A percentile compares a stretch with the other conserved stretches of the same genome.
Conservation (phyloP, 2,329 filamentous ascomycete species). For the Colletotrichum scovillei region DNA sequence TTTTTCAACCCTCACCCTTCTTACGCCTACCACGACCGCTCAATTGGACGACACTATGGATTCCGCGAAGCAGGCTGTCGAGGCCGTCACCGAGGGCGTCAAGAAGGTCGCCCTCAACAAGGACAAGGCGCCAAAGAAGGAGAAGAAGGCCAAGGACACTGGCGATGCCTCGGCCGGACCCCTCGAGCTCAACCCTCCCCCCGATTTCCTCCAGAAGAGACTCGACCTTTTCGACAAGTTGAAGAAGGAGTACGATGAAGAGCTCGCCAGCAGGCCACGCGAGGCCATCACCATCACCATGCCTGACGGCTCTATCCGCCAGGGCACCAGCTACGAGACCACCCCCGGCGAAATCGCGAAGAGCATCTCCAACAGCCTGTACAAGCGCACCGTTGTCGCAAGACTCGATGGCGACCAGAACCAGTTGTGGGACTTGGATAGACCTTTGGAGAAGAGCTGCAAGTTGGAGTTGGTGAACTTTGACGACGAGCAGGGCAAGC, state of each 20-base stretch:
- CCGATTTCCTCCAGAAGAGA: constrained; percentile 85
- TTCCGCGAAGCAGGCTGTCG: constrained; percentile 58
- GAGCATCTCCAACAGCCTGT: constrained; percentile 85
- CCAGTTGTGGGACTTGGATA: constrained; percentile 91
- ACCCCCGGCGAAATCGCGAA: constrained; percentile 83
- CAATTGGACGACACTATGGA: constrained; percentile 52
- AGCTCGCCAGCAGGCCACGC: constrained; percentile 76
- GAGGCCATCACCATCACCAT: constrained; percentile 81
- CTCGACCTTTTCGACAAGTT: constrained; percentile 89
- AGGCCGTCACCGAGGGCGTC: constrained; percentile 65
- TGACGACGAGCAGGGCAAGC: constrained; percentile 80
- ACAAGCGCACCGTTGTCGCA: constrained; percentile 88
- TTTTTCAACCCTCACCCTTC: not conserved
- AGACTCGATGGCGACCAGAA: constrained; percentile 78
- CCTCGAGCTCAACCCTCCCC: constrained; percentile 65
- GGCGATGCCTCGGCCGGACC: constrained; percentile 52
- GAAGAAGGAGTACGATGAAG: constrained; percentile 85
- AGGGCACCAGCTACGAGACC: constrained; percentile 90
- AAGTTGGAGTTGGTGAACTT: constrained; percentile 88
- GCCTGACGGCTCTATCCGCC: constrained; percentile 75
- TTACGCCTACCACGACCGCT: constrained; percentile 3
- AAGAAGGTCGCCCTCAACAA: constrained; percentile 68
- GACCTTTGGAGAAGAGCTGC: constrained; percentile 89
- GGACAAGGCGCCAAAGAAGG: constrained; percentile 63
- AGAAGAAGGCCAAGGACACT: constrained; percentile 55